Evolutionary conservation across 2,329 filamentous ascomycete genomes (phyloP), one percentile per base, ranked within the genome.

Genomic region (Aspergillus viridinutans): DNA sequence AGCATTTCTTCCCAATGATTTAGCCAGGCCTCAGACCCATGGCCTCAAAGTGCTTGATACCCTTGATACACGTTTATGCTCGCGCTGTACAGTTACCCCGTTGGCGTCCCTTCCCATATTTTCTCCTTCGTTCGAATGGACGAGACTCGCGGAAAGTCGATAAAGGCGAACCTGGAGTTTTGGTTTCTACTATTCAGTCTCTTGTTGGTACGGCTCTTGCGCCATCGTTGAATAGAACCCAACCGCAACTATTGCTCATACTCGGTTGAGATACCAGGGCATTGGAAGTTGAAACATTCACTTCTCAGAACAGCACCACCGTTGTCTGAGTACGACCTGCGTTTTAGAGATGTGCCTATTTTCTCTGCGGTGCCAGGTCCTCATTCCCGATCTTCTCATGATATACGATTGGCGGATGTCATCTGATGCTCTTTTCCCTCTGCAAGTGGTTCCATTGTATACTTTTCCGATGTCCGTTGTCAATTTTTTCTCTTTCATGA

Each of bases 391-490:
- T 54, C 42, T 50, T 48, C 50, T 52, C 32, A 52, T 43, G 50
- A 47, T 40, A 43, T 52, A 52, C 35, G 23, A 52, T 20, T 43
- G 50, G 50, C 26, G 38, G 23, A 17, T 50, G 14, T 51, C 54
- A 21, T 49, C 28, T 47, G 25, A 61, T 38, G 26, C 50, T 21
- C 53, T 53, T 54, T 59, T 54, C 55, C 40, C 55, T 53, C 50
- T 40, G 58, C 43, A 58, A 62, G 61, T 64, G 57, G 49, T 55
- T 53, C 65, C 53, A 59, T 57, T 69, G 65, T 70, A 70, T 63
- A 67, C 64, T 66, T 60, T 58, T 64, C 5, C 55, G 55, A 58
- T 58, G 20, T 61, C 32, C 32, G 14, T 56, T 56, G 58, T 59
- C 61, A 60, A 59, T 48, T 48, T 58, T 58, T 63, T 61, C 53